Evolutionary conservation across 78 protist species (phyloP), one percentile per base, ranked within the genome.

Genomic region (Guillardia theta): DNA sequence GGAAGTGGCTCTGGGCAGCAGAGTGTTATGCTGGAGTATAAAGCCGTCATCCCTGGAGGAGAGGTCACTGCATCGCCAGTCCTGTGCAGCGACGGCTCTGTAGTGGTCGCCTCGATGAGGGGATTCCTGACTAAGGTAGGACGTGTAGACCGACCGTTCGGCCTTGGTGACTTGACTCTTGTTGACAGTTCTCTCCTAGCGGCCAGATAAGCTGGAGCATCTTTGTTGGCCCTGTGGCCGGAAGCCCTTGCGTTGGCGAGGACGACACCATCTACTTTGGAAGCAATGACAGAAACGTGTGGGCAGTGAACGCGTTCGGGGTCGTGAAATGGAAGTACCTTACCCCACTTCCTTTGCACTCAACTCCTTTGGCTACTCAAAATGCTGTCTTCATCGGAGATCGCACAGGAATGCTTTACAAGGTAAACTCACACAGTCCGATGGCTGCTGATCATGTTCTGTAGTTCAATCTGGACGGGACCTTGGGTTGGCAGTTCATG

Each of bases 241-340:
- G 83, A 70, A 70, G 22, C 41, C 83, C 22, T 1, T 36, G 45
- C 15, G 12, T 70, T 70, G 83, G 83, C 22, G 21, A 70, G 6
- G 83, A 70, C 22, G 83, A 43, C 10, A 70, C 83, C 83, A 70
- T 70, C 83, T 70, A 70, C 83, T 70, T 70, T 24, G 83, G 83
- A 24, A 70, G 83, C 22, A 43, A 43, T 22, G 83, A 70, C 41
- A 24, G 83, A 24, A 70, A 70, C 41, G 36, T 70, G n/a, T 70
- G 83, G 83, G 83, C 83, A 9, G 83, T 70, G 27, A 70, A 36
- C 36, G 45, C 9, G 5, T 36, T 36, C 83, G 83, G 83, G 6
- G 36, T 70, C 83, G 36, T 43, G 6, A 70, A 33, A 6, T 70
- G 83, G 83, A 24, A 43, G 36, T 70, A 70, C 41, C n/a, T 43